Conservation (phyloP, 352 stramenopile species). For the Pythium insidiosum region DNA sequence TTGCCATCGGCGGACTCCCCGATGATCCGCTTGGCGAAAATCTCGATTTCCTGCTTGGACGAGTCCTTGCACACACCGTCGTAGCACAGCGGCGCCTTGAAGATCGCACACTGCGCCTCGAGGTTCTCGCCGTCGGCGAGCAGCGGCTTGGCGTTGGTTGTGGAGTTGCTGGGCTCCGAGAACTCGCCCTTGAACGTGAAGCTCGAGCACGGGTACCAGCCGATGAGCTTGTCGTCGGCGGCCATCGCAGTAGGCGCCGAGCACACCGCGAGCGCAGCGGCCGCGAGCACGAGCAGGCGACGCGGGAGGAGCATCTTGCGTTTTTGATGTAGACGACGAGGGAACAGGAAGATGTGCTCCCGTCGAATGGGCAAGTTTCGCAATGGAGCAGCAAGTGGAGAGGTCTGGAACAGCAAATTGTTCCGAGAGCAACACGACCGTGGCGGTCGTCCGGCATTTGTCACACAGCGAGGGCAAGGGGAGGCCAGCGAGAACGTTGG, state of each 20-base stretch:
- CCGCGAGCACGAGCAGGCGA: background rate
- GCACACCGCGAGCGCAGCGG: background rate
- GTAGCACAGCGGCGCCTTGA: constrained; percentile 2
- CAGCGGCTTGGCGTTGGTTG: background rate
- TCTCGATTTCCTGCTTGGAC: background rate
- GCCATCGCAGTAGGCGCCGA: background rate
- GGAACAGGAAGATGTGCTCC: background rate
- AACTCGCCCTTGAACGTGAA: background rate
- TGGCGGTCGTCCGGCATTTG: too few relatives aligned
- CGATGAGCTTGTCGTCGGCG: background rate
- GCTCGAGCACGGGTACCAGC: constrained; percentile 2
- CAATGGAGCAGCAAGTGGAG: too few relatives aligned
- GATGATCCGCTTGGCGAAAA: background rate
- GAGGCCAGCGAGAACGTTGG: too few relatives aligned
- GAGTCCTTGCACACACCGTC: background rate
- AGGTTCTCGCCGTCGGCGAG: background rate
- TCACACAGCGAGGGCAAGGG: too few relatives aligned
- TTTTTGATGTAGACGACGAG: background rate
- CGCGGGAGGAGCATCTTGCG: too few relatives aligned
- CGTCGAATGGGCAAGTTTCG: background rate
- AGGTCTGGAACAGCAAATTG: too few relatives aligned
- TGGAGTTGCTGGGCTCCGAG: background rate
- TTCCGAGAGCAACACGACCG: too few relatives aligned
- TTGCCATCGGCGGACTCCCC: background rate
- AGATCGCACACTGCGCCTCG: constrained; percentile 1